Evolutionary conservation across 2,329 filamentous ascomycete species (phyloP), one percentile per base, ranked within the genome.

Genomic region (Aspergillus vadensis): DNA sequence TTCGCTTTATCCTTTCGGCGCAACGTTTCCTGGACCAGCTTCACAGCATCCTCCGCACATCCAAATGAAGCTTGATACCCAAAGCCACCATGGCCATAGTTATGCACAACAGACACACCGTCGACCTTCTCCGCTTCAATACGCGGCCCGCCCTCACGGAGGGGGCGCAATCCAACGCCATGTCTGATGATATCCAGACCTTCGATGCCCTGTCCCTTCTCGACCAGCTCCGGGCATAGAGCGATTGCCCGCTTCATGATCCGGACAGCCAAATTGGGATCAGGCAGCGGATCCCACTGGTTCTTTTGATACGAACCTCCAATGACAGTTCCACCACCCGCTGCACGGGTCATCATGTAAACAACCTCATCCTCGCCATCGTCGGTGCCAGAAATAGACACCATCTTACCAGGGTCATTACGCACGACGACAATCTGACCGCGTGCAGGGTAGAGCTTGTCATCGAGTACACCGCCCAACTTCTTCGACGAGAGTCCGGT

Each of bases 371-470:
- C 87, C 0, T 82, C 79, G 2, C 85, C 88, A 69, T 95, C 90
- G 53, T 92, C 89, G 0, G 87, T 90, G 44, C 91, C 90, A 10
- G 89, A 92, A 14, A 85, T 82, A 6, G 84, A 83, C 51, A 85
- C 75, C 90, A 96, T 94, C 36, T 85, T 79, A 10, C 85, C 85
- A 0, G 88, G 85, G 71, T 90, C 87, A 76, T 97, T 96, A 60
- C 92, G 82, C 21, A 97, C 91, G 0, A 97, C 74, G 0, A 96
- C 90, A 15, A 91, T 86, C 77, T 98, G 94, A 4, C 92, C 94
- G 3, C 94, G 86, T 1, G 86, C 88, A 0, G 94, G 93, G 57
- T 87, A 83, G 65, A 98, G 84, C 4, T 83, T 85, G 60, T 79
- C 75, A 71, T 98, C 94, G 76, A 85, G 81, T 0, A 98, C 93